A percentile compares a stretch with the other conserved stretches of the same genome.
Conservation (phyloP, 805 yeast genomes). For the Zygoascus bituminiphila region DNA sequence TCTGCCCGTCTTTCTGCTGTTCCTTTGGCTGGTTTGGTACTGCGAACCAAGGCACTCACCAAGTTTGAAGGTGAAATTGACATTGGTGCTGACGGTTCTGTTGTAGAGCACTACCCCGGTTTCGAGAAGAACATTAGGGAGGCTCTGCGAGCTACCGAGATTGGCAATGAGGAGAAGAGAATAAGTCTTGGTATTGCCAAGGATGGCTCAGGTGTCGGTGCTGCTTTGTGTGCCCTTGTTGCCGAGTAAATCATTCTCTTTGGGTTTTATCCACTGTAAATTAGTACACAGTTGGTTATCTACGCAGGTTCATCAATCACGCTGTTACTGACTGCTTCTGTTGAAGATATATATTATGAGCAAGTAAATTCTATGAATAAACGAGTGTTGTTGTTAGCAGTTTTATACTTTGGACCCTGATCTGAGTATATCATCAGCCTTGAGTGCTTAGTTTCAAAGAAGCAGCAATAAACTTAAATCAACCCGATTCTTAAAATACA, state of each 20-base stretch:
- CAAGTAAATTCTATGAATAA: too few relatives aligned
- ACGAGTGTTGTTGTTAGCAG: too few relatives aligned
- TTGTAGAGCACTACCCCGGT: constrained; percentile 88
- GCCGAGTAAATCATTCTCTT: constrained; percentile 15
- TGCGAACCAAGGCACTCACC: constrained; percentile 58
- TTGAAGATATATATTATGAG: too few relatives aligned
- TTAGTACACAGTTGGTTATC: too few relatives aligned
- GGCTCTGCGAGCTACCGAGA: constrained; percentile 45
- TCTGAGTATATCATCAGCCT: too few relatives aligned
- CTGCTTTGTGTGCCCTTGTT: constrained; percentile 80
- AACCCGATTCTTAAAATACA: too few relatives aligned
- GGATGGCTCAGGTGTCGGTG: constrained; percentile 97
- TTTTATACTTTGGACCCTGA: too few relatives aligned
- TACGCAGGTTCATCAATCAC: too few relatives aligned
- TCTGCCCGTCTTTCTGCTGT: constrained; percentile 88
- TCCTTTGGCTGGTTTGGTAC: constrained; percentile 75
- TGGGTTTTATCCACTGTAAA: too few relatives aligned
- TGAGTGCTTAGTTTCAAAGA: too few relatives aligned
- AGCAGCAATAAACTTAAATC: too few relatives aligned
- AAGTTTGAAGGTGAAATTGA: constrained; percentile 70
- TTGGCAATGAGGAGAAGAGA: constrained; percentile 70
- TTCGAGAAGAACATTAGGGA: constrained; percentile 73
- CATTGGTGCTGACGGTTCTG: constrained; percentile 93
- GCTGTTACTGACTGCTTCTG: too few relatives aligned
- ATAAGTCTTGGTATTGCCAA: constrained; percentile 74